These are phyloP conservation scores for Dactylellina leptospora DNA, from an alignment of 2,329 filamentous ascomycete species.

Conservation along the genomic window DNA sequence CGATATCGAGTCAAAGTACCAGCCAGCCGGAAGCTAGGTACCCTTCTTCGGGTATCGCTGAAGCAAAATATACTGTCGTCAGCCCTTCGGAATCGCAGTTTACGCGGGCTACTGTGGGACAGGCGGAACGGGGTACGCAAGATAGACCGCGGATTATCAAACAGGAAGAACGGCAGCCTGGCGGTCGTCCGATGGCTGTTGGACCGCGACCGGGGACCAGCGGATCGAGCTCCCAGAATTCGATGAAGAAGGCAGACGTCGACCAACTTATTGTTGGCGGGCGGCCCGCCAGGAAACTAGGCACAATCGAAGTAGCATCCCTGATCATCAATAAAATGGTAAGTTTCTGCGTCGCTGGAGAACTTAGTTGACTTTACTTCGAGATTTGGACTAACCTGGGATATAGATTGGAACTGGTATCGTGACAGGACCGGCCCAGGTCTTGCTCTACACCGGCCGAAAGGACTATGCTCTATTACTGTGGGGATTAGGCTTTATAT, in stretches of 20 bases:
- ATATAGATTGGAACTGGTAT: constrained; percentile 38
- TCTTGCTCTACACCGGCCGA: constrained; percentile 28
- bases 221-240: constrained; percentile 23
- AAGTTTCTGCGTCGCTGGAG: neutral
- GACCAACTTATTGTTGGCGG: constrained; percentile 36
- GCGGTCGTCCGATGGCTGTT: constrained; percentile 3
- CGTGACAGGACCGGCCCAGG: constrained; percentile 37
- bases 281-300: constrained; percentile 26
- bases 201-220: constrained; percentile 16
- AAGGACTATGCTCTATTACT: constrained; percentile 36
- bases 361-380: neutral
- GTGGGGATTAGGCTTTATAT: constrained; percentile 34
- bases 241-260: constrained; percentile 24
- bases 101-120: neutral
- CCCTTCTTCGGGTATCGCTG: constrained; percentile 8
- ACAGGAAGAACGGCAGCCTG: constrained; percentile 19
- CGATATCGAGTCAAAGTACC: constrained; percentile 23
- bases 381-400: neutral
- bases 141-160: constrained; percentile 27
- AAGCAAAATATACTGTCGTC: neutral
- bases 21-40: constrained; percentile 4
- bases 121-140: constrained; percentile 7
- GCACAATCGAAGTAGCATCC: constrained; percentile 41
- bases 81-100: constrained; percentile 34
- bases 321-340: constrained; percentile 46